Evolutionary conservation across 805 yeast species (phyloP).

Genomic region (Metschnikowia colocasiae): DNA sequence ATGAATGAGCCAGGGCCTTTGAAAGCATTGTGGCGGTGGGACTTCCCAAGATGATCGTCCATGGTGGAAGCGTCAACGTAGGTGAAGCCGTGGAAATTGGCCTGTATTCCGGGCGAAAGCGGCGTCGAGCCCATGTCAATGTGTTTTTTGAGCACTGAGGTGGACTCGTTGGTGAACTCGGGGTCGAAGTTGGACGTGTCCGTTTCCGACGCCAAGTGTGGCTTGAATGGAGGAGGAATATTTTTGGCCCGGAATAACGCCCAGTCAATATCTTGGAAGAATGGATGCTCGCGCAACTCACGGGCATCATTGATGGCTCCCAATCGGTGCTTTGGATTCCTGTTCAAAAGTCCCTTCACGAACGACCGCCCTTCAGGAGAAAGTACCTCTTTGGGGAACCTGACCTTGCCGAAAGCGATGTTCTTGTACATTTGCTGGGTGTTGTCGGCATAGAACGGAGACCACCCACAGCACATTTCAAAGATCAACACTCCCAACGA

Average conservation of each 20-base stretch:
- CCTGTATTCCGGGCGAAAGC: slow-evolving; percentile 90
- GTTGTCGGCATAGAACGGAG: slow-evolving; percentile 96
- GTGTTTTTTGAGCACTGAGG: slow-evolving; percentile 71
- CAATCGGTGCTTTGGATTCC: slow-evolving; percentile 92
- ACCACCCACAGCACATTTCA: slow-evolving; percentile 99
- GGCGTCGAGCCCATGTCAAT: slow-evolving; percentile 72
- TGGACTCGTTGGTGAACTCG: slow-evolving; percentile 89
- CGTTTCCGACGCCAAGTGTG: slow-evolving; percentile 83
- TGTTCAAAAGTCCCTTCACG: slow-evolving; percentile 89
- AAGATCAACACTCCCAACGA: slow-evolving; percentile 93
- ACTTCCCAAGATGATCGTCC: slow-evolving; percentile 70
- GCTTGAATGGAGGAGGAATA: slow-evolving; percentile 95
- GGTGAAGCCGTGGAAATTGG: slow-evolving; percentile 94
- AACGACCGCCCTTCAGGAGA: slow-evolving; percentile 92
- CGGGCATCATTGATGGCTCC: slow-evolving; percentile 92
- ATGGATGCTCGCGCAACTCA: slow-evolving; percentile 88
- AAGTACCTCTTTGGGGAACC: slow-evolving; percentile 93
- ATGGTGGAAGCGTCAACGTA: slow-evolving; percentile 91
- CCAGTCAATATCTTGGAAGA: slow-evolving; percentile 93
- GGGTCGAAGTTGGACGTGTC: slow-evolving; percentile 98
- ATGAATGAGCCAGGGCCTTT: slow-evolving; percentile 64
- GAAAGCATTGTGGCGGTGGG: slow-evolving; percentile 35
- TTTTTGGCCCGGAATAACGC: slow-evolving; percentile 67
- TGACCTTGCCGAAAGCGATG: slow-evolving; percentile 96
- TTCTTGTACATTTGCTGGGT: slow-evolving; percentile 99